A percentile compares a stretch with the other conserved stretches of the same genome.
phyloP scores from a whole-genome alignment of 1,139 yeast species.

The Pichia terricola region DNA sequence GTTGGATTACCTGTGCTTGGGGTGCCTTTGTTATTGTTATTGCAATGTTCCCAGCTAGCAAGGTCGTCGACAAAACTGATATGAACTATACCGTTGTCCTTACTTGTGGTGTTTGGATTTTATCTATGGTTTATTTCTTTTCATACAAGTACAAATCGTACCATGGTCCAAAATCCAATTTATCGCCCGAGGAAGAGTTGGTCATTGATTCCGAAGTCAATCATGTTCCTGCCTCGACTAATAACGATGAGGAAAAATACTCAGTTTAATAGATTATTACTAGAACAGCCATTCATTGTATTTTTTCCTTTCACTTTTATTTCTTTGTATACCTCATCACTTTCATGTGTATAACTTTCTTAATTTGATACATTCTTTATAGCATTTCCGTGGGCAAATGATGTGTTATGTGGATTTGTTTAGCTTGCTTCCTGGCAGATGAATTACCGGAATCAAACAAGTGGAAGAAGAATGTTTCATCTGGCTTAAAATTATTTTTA shows the following conservation, averaged over 20 bases:
- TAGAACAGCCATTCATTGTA: background rate
- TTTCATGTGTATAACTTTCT: too few relatives aligned
- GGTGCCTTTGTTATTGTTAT: slow-evolving; percentile 29
- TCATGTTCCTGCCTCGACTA: slow-evolving; percentile 13
- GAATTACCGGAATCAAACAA: too few relatives aligned
- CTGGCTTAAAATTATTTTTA: too few relatives aligned
- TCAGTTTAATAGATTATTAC: slow-evolving; percentile 4
- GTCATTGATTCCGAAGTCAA: slow-evolving; percentile 6
- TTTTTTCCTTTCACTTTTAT: background rate
- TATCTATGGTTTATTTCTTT: slow-evolving; percentile 36
- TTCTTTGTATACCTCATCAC: too few relatives aligned
- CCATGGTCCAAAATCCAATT: slow-evolving; percentile 39
- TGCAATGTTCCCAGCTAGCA: slow-evolving; percentile 32
- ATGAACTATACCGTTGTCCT: slow-evolving; percentile 59
- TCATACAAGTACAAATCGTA: slow-evolving; percentile 38
- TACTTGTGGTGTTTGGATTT: slow-evolving; percentile 39
- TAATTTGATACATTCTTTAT: too few relatives aligned
- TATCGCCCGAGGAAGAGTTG: slow-evolving; percentile 17
- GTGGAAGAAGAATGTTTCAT: too few relatives aligned
- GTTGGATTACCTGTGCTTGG: slow-evolving; percentile 32
- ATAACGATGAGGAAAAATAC: slow-evolving; percentile 2
- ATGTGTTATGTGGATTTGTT: too few relatives aligned
- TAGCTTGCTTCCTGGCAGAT: too few relatives aligned
- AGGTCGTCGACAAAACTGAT: slow-evolving; percentile 29
- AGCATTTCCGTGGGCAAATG: too few relatives aligned